phyloP scores from a whole-genome alignment of 352 stramenopile species.

The Phytophthora pinifolia region DNA sequence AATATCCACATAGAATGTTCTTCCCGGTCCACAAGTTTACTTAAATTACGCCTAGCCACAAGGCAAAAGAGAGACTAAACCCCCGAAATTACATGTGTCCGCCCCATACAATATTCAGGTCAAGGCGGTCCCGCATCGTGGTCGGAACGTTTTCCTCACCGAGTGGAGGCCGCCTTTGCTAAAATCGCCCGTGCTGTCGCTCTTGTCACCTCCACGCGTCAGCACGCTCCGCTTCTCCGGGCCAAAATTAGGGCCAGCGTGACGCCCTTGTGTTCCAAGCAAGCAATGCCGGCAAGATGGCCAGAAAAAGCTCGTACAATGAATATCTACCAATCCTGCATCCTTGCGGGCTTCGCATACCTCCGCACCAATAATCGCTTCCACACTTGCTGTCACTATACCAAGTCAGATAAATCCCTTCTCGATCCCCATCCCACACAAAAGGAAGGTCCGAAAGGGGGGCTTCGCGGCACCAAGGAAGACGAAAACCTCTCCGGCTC shows the following conservation, averaged over 20 bases:
- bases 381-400: background rate
- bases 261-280: conserved; percentile 3
- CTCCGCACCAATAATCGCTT: background rate
- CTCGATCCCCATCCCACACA: conserved; percentile 5
- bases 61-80: too few species aligned
- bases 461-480: conserved; percentile 27
- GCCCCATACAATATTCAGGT: too few species aligned
- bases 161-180: too few species aligned
- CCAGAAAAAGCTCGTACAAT: conserved; percentile 16
- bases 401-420: too few species aligned
- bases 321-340: conserved; percentile 20
- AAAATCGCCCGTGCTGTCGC: background rate
- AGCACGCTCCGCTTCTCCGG: conserved; percentile 26
- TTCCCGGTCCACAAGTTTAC: too few species aligned
- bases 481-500: conserved; percentile 30
- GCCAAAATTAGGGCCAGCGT: conserved; percentile 6
- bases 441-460: conserved; percentile 25
- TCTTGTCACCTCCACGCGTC: conserved; percentile 15
- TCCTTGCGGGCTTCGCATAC: conserved; percentile 2
- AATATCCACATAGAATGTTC: too few species aligned
- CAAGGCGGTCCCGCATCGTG: too few species aligned
- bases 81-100: too few species aligned
- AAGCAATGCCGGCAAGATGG: conserved; percentile 1
- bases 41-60: too few species aligned
- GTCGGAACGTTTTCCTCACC: too few species aligned